These are phyloP conservation scores for Aspergillus uvarum DNA, from an alignment of 2,329 filamentous ascomycete genomes.

Conservation along the genomic window DNA sequence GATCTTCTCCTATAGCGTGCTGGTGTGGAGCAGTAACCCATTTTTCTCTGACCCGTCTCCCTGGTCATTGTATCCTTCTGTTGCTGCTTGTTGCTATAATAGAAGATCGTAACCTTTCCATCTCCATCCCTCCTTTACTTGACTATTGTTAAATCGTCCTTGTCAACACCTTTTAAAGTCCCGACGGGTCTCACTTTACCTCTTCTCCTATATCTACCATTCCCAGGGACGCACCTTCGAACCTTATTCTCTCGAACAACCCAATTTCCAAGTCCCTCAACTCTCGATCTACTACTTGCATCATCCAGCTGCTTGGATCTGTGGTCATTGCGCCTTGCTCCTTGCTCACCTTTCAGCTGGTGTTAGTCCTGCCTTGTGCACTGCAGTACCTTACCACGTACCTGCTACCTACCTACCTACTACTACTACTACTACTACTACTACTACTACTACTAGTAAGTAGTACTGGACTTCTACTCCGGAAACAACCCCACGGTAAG, in stretches of 20 bases:
- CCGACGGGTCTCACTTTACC: slow-evolving; percentile 6
- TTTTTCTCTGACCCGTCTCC: slow-evolving; percentile 37
- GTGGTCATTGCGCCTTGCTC: slow-evolving; percentile 2
- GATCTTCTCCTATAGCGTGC: slow-evolving; percentile 41
- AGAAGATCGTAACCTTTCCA: slow-evolving; percentile 19
- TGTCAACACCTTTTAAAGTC: slow-evolving; percentile 9
- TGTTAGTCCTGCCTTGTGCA: neutral
- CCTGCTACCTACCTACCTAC: neutral
- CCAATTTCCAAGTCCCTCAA: neutral
- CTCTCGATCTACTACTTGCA: neutral
- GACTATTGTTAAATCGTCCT: slow-evolving; percentile 12
- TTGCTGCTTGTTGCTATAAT: slow-evolving; percentile 26
- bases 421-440: neutral
- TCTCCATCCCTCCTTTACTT: slow-evolving; percentile 16
- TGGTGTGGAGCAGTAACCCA: slow-evolving; percentile 31
- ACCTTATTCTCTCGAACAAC: slow-evolving; percentile 8
- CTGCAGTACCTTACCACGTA: neutral
- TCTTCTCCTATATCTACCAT: slow-evolving; percentile 23
- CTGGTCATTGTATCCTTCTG: slow-evolving; percentile 31
- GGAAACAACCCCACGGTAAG: slow-evolving; percentile 4
- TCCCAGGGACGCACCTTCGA: slow-evolving; percentile 10
- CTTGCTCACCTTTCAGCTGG: neutral
- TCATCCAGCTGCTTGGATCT: neutral
- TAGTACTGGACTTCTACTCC: neutral
- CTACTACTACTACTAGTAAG: neutral